Percentiles rank a stretch among this genome's conserved stretches.
These are phyloP conservation scores for Paratrypanosoma confusum DNA, from an alignment of 208 protist genomes.

Conservation along the genomic window DNA sequence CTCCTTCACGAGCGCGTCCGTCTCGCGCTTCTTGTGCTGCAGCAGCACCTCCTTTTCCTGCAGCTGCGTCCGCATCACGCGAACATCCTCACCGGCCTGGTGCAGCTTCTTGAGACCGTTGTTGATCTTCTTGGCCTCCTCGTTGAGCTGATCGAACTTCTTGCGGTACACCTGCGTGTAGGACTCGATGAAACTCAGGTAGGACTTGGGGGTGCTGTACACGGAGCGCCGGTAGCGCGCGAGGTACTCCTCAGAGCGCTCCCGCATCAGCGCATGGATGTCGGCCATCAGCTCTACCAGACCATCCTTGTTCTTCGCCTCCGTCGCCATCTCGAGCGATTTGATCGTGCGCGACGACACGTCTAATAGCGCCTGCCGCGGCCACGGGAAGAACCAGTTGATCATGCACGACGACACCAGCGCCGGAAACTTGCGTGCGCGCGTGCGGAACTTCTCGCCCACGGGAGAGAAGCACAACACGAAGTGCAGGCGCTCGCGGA, in stretches of 20 bases:
- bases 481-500: conserved; percentile 95
- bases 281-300: conserved; percentile 88
- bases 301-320: conserved; percentile 79
- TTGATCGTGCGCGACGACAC: conserved; percentile 87
- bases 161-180: conserved; percentile 88
- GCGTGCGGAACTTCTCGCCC: conserved; percentile 93
- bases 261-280: conserved; percentile 84
- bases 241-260: conserved; percentile 89
- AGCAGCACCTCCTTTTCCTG: conserved; percentile 91
- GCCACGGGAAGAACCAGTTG: conserved; percentile 99
- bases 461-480: conserved; percentile 97
- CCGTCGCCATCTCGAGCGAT: conserved; percentile 87
- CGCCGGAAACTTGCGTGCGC: conserved; percentile 95
- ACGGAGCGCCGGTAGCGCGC: conserved; percentile 85
- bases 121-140: conserved; percentile 88
- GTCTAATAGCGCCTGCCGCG: conserved; percentile 90
- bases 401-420: conserved; percentile 95
- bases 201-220: conserved; percentile 92
- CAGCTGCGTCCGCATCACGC: conserved; percentile 91
- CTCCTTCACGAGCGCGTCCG: conserved; percentile 88
- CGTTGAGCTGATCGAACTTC: conserved; percentile 88
- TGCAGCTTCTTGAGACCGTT: conserved; percentile 92
- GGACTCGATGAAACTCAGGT: conserved; percentile 89
- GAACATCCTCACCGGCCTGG: conserved; percentile 89
- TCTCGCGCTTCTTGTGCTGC: conserved; percentile 86